Evolutionary conservation across 2,329 filamentous ascomycete genomes (phyloP).

Genomic region (Botrytis aclada): DNA sequence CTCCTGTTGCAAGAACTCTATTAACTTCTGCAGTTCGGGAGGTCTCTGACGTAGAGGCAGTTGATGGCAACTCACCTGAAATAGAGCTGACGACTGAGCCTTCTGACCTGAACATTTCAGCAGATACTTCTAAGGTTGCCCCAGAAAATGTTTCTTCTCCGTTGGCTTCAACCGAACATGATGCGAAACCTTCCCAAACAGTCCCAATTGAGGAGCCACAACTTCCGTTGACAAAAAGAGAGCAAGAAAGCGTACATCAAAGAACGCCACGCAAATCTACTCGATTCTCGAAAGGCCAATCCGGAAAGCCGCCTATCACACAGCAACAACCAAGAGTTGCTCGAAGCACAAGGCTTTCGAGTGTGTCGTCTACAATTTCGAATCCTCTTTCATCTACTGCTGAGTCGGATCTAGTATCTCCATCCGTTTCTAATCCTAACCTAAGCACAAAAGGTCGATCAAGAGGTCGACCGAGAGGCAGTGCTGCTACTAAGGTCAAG

Average conservation of each 20-base stretch:
- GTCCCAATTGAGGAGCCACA: neutral
- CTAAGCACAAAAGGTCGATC: neutral
- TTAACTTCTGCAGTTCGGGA: neutral
- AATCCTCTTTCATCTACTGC: neutral
- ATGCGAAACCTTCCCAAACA: neutral
- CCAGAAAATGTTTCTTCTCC: neutral
- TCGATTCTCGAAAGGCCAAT: conserved; percentile 11
- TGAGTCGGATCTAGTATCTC: neutral
- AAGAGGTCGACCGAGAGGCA: neutral
- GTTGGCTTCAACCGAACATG: neutral
- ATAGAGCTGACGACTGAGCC: neutral
- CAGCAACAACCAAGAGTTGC: neutral
- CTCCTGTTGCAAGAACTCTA: neutral
- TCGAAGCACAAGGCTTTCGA: neutral
- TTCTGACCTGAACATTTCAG: neutral
- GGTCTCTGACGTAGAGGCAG: neutral
- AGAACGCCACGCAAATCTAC: conserved; percentile 12
- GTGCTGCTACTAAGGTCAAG: neutral
- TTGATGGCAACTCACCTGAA: neutral
- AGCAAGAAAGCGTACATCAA: neutral
- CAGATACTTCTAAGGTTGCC: neutral
- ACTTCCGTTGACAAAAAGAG: neutral
- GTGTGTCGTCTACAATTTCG: conserved; percentile 1
- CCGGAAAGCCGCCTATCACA: neutral
- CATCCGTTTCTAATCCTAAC: neutral